phyloP scores from a whole-genome alignment of 768 basidiomycete genomes.

The Tricholoma saponaceum region DNA sequence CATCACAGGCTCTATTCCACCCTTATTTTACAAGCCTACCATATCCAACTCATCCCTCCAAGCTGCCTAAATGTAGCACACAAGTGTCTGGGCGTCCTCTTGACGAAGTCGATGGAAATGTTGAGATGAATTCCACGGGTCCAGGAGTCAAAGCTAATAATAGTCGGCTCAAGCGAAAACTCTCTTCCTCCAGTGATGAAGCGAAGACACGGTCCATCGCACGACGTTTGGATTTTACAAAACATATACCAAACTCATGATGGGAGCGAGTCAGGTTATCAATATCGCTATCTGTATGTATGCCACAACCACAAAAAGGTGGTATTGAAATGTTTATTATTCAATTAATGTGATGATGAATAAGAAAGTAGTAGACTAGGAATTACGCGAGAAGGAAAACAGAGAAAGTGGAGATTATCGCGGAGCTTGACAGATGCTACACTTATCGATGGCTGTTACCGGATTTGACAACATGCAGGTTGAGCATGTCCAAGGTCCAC shows the following conservation, averaged over 20 bases:
- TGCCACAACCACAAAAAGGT: neutral
- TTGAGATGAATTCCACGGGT: slow-evolving; percentile 45
- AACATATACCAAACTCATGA: slow-evolving; percentile 36
- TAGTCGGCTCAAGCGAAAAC: slow-evolving; percentile 69
- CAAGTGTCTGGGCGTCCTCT: slow-evolving; percentile 49
- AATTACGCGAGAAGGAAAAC: neutral
- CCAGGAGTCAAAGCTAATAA: slow-evolving; percentile 50
- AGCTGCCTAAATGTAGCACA: slow-evolving; percentile 73
- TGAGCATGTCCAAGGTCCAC: slow-evolving; percentile 51
- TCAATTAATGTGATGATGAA: neutral
- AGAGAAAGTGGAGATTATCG: slow-evolving; percentile 19
- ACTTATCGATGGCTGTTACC: slow-evolving; percentile 37
- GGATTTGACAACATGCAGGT: slow-evolving; percentile 50
- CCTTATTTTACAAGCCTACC: slow-evolving; percentile 86
- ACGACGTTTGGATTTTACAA: slow-evolving; percentile 69
- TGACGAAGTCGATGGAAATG: slow-evolving; percentile 77
- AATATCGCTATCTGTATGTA: neutral
- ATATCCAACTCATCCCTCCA: slow-evolving; percentile 82
- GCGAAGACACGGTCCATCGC: slow-evolving; percentile 55
- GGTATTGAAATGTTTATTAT: neutral
- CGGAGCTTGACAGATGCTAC: slow-evolving; percentile 40
- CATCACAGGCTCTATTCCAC: slow-evolving; percentile 71
- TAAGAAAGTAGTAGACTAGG: neutral
- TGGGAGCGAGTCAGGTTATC: neutral
- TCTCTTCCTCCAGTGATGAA: slow-evolving; percentile 53